Percentiles rank a stretch among this genome's conserved stretches.
phyloP scores from a whole-genome alignment of 805 yeast species.

The Myxozyma sirexii region DNA sequence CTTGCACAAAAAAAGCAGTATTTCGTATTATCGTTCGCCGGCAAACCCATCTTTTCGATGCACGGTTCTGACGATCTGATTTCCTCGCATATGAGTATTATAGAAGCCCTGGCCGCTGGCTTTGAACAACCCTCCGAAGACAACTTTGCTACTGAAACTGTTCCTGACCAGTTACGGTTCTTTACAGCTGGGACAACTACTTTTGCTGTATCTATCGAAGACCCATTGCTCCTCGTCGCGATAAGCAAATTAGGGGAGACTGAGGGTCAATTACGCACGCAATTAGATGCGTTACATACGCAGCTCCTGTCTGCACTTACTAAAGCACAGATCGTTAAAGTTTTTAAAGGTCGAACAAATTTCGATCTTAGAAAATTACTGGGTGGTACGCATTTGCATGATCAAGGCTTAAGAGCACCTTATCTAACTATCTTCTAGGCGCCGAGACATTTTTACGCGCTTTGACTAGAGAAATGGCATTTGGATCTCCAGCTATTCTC shows the following conservation, averaged over 20 bases:
- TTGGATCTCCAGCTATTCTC: slow-evolving; percentile 60
- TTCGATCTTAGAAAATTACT: slow-evolving; percentile 78
- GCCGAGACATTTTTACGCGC: slow-evolving; percentile 75
- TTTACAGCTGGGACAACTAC: slow-evolving; percentile 56
- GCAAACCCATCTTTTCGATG: slow-evolving; percentile 83
- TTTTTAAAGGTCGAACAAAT: slow-evolving; percentile 71
- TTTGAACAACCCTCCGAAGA: slow-evolving; percentile 51
- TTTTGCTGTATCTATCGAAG: slow-evolving; percentile 61
- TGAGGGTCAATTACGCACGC: slow-evolving; percentile 52
- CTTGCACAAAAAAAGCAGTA: slow-evolving; percentile 61
- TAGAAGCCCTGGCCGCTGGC: slow-evolving; percentile 75
- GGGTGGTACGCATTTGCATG: slow-evolving; percentile 45
- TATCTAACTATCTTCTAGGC: slow-evolving; percentile 39
- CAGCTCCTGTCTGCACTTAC: slow-evolving; percentile 81
- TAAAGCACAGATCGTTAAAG: slow-evolving; percentile 71
- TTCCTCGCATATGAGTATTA: slow-evolving; percentile 73
- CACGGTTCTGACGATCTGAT: slow-evolving; percentile 70
- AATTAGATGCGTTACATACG: slow-evolving; percentile 71
- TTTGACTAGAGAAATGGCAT: slow-evolving; percentile 56
- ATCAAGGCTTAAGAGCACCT: neutral
- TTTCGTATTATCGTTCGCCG: slow-evolving; percentile 78
- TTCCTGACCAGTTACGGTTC: slow-evolving; percentile 25
- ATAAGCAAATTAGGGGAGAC: slow-evolving; percentile 47
- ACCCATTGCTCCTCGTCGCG: slow-evolving; percentile 76
- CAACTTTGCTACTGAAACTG: slow-evolving; percentile 5